A percentile compares a stretch with the other conserved stretches of the same genome.
Evolutionary conservation across 2,329 filamentous ascomycete species (phyloP).

Genomic region (Fusarium hainanense): DNA sequence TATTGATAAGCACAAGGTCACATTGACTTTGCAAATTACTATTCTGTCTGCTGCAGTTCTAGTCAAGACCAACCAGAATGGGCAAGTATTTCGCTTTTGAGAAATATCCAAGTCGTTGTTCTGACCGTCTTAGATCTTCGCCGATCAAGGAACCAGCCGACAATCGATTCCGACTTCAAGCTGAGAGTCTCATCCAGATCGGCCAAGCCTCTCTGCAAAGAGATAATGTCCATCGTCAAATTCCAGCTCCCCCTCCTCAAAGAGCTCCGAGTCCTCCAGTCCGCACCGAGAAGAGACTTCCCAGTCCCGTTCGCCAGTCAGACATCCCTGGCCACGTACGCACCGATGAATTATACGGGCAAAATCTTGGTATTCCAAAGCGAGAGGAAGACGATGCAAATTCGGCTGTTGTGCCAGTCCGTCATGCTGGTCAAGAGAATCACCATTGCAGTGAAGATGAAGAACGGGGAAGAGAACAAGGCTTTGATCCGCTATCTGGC

Average conservation of each 20-base stretch:
- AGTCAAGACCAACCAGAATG: conserved; percentile 1
- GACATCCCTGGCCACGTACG: conserved; percentile 16
- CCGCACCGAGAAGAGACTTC: conserved; percentile 14
- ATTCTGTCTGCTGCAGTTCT: conserved; percentile 26
- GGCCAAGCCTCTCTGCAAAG: conserved; percentile 26
- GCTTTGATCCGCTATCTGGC: not conserved
- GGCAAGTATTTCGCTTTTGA: not conserved
- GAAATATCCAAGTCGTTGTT: rapidly evolving
- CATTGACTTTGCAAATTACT: conserved; percentile 17
- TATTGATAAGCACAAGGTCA: conserved; percentile 30
- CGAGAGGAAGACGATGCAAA: not conserved
- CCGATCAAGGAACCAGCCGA: not conserved
- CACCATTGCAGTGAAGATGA: rapidly evolving
- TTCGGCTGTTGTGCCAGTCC: not conserved
- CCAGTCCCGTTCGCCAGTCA: conserved; percentile 18
- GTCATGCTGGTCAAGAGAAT: no score
- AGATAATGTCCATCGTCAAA: not conserved
- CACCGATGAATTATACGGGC: conserved; percentile 14
- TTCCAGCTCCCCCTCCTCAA: not conserved
- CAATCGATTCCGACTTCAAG: conserved; percentile 29
- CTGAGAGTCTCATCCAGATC: conserved; percentile 26
- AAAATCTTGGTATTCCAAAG: not conserved
- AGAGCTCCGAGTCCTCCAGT: conserved; percentile 30
- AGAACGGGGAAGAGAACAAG: not conserved
- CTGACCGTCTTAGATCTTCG: not conserved